Base-by-base conservation (phyloP, 2,329 filamentous ascomycete species). In the Aureobasidium subglaciale region DNA sequence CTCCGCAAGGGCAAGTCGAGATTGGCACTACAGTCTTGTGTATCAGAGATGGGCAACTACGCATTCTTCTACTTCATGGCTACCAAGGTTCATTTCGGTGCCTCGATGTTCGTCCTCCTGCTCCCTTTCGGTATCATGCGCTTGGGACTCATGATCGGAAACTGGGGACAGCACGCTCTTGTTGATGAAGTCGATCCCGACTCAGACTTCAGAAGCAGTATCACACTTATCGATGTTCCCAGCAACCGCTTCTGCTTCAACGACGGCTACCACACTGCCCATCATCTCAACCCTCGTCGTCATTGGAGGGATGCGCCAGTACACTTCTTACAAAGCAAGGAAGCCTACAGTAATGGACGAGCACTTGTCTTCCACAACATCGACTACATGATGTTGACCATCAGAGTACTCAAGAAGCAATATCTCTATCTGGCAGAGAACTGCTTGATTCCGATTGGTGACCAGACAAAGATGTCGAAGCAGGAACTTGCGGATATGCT, bases 231-330 rank as follows among this genome's bases (percentile, higher is more conserved):
- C 55, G 88, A 92, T 64, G 86, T 91, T 6, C 77, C 85, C 6
- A 88, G 84, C 70, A 91, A 91, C 68, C 85, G 88, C 32, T 85
- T 85, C 70, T 91, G 86, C 72, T 90, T 85, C 78, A 90, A 91
- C 63, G 87, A 90, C 63, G 87, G 87, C 60, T 90, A 90, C 68
- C 87, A 90, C 70, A 90, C 86, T 6, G 88, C 86, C 16, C 88
- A 90, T 65, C 87, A 90, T 63, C 79, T 90, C 50, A 89, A 90
- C 70, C 87, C 86, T 0, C 78, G 81, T 25, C 82, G 88, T 1
- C 88, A 91, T 72, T 92, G 88, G 88, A 83, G 88, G 56, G 86
- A 91, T 18, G 88, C 91, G 63, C 88, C 88, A 0, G 75, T 83
- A 11, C 81, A 86, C 6, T 90, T 92, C 69, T 73, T 91, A 2